Conservation (phyloP, 2,329 filamentous ascomycete genomes). For the Epichloe coenophiala region DNA sequence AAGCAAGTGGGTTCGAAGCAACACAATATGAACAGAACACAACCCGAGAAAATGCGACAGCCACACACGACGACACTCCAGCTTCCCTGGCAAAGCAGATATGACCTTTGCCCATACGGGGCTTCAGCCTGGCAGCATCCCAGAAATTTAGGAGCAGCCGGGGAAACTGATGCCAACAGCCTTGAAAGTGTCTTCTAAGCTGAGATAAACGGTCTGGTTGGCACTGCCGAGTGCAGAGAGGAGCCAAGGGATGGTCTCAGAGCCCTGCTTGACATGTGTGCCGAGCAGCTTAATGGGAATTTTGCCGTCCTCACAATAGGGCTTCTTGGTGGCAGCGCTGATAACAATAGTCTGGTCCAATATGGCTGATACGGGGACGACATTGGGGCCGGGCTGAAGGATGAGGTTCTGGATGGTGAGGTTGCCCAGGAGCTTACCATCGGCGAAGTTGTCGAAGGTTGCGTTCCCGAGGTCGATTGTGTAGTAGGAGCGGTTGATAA, state of each 20-base stretch:
- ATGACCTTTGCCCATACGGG: no score
- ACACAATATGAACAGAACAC: not conserved
- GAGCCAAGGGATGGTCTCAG: slow-evolving; percentile 41
- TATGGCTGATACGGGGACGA: slow-evolving; percentile 37
- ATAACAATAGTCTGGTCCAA: slow-evolving; percentile 38
- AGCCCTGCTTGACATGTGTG: slow-evolving; percentile 35
- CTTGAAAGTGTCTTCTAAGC: slow-evolving; percentile 32
- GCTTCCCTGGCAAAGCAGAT: not conserved
- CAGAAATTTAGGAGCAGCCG: not conserved
- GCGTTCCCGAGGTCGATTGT: slow-evolving; percentile 55
- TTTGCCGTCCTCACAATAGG: slow-evolving; percentile 40
- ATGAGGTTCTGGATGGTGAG: slow-evolving; percentile 44
- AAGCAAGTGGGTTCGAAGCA: not conserved
- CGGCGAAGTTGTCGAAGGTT: slow-evolving; percentile 45
- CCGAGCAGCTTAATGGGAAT: slow-evolving; percentile 43
- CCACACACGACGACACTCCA: not conserved
- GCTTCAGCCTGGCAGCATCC: not conserved
- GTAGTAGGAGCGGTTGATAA: slow-evolving; percentile 51
- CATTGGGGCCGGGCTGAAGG: slow-evolving; percentile 46
- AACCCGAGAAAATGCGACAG: not conserved
- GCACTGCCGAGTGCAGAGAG: slow-evolving; percentile 36
- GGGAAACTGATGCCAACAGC: slow-evolving; percentile 3
- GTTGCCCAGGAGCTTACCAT: slow-evolving; percentile 37
- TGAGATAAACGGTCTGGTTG: slow-evolving; percentile 38
- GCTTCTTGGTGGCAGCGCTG: slow-evolving; percentile 19